Evolutionary conservation across 495 filamentous ascomycete species (phyloP), one percentile per base, ranked within the genome.

Genomic region (Hypoxylon fuscum): DNA sequence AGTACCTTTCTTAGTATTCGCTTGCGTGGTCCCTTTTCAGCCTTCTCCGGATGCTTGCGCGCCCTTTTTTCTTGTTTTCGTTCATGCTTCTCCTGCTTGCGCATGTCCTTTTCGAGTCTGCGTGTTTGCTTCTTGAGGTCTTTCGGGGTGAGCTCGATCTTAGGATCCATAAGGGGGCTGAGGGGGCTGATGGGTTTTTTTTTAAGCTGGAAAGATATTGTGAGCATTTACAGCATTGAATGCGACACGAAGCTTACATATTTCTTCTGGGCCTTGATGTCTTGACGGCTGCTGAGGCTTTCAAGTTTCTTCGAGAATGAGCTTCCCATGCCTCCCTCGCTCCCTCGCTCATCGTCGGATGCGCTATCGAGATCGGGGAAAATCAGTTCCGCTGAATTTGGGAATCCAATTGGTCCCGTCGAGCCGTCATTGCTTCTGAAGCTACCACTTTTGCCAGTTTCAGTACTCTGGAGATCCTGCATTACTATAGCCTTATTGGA

Each of bases 401-500:
- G 71, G 49, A 73, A 67, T 12, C 68, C 63, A 15, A 73, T 23
- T 25, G 57, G 14, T 22, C 67, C 71, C 14, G 55, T 70, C 23
- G 51, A 51, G 11, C 68, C 69, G 38, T 71, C 64, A 9, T 59
- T 43, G 21, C 42, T 47, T 41, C 66, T 54, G 52, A 57, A 59
- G 5, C 60, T 68, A n/a, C n/a, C n/a, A n/a, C n/a, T n/a, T 2
- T 44, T 55, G 15, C 29, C 21, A 31, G 29, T 18, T 12, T 20
- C 25, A 20, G 44, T 15, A 27, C 4, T 27, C 25, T 8, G n/a
- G n/a, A n/a, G n/a, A n/a, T n/a, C 46, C n/a, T 54, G 41, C 37
- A 65, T 45, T 31, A 25, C 10, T 2, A 57, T 15, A 15, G 46
- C 48, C 37, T 66, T 56, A 17, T 55, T 38, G 14, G 62, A 41